These are phyloP conservation scores for Prunus mume DNA, from an alignment of 306 rosid genomes.

Conservation along the genomic window DNA sequence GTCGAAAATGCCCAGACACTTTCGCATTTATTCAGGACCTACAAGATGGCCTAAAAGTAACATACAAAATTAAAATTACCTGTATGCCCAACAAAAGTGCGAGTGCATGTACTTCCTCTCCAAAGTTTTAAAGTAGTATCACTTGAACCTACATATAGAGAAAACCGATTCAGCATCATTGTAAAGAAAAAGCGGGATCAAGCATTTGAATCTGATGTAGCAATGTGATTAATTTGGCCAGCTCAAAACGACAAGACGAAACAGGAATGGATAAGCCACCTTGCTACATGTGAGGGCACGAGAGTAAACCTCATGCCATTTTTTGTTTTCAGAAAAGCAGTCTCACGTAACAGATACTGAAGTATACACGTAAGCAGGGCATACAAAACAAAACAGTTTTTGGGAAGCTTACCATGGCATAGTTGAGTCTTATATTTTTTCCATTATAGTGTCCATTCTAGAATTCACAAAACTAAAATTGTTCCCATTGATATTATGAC, in stretches of 20 bases:
- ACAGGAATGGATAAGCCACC: neutral
- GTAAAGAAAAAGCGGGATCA: conserved; percentile 1
- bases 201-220: conserved; percentile 1
- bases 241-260: conserved; percentile 9
- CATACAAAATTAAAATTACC: conserved; percentile 29
- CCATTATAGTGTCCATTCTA: neutral
- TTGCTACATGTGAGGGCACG: neutral
- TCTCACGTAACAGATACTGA: neutral
- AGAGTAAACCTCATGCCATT: neutral
- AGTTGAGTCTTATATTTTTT: neutral
- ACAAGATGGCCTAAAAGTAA: neutral
- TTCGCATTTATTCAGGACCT: neutral
- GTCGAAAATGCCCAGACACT: neutral
- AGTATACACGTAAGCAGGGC: neutral
- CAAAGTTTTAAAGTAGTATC: conserved; percentile 84
- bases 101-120: conserved; percentile 78
- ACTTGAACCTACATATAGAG: conserved; percentile 64
- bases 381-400: neutral
- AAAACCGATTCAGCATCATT: conserved; percentile 26
- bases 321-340: neutral
- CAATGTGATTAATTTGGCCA: neutral
- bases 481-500: neutral
- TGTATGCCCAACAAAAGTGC: conserved; percentile 82
- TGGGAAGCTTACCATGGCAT: neutral
- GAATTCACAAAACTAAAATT: neutral